Evolutionary conservation across 345 rosid species (phyloP), one percentile per base, ranked within the genome.

Genomic region (Euclidium syriacum): DNA sequence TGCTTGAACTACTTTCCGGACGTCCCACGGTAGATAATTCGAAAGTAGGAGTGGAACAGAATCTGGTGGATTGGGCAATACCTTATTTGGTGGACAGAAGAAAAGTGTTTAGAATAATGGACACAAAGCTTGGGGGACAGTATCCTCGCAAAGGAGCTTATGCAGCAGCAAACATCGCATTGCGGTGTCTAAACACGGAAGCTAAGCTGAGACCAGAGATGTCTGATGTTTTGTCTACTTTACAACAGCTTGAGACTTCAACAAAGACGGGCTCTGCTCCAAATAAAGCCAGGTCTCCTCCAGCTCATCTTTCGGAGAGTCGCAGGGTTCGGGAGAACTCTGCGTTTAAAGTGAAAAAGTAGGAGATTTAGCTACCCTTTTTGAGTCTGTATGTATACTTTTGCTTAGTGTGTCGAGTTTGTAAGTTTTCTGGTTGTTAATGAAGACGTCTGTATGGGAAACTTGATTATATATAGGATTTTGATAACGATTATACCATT

Each of bases 1-100:
- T 86, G 36, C 78, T 83, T 11, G 90, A 86, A 65, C 70, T 83
- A 65, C 81, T 83, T 12, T 71, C 90, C 0, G 87, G 94, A 22
- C 82, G 87, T 10, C 78, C 70, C 10, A 81, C 80, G 11, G 50
- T 80, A 12, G 90, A 84, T 16, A 75, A 73, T 58, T 44, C 81
- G 9, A 78, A 79, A 58, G 68, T 71, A 1, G 84, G 88, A 25
- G 73, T 57, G 6, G 87, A 85, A 67, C 83, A 79, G 48, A 79
- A 79, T 49, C 87, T 90, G 2, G 95, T 90, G 43, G 83, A 87
- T 9, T 87, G 95, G 95, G 90, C 88, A 10, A 67, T 75, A 61
- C 89, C 91, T 2, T 79, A 78, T 79, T 59, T 90, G 52, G 74
- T 81, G 3, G 84, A 82, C 27, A 77, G 74, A 53, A 82, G 89